phyloP scores from a whole-genome alignment of 1,284 basidiomycete species.

The Melampsora allii-populina region DNA sequence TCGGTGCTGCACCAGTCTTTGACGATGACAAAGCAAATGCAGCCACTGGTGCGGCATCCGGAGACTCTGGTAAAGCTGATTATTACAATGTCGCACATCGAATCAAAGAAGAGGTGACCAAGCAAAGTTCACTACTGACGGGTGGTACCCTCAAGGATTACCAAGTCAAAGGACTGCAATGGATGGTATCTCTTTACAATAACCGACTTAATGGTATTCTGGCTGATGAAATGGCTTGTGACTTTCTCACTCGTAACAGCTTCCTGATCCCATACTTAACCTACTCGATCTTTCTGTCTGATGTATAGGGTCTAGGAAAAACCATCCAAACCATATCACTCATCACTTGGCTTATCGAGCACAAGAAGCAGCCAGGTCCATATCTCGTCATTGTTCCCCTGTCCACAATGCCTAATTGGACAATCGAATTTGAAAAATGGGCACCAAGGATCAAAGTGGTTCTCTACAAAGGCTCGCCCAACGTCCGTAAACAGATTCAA shows the following conservation, averaged over 20 bases:
- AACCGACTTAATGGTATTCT: conserved; percentile 94
- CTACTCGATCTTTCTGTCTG: background rate
- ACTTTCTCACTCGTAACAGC: conserved; percentile 12
- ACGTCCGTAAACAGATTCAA: conserved; percentile 71
- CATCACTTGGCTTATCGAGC: conserved; percentile 91
- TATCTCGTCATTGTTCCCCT: conserved; percentile 97
- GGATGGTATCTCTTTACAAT: conserved; percentile 90
- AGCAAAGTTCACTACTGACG: conserved; percentile 76
- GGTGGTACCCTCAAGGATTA: conserved; percentile 69
- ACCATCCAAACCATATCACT: conserved; percentile 83
- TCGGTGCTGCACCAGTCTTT: conserved; percentile 51
- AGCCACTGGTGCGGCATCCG: conserved; percentile 54
- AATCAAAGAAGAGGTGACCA: conserved; percentile 80
- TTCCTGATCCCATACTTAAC: background rate
- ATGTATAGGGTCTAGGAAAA: conserved; percentile 55
- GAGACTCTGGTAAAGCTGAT: conserved; percentile 73
- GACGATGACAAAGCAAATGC: conserved; percentile 62
- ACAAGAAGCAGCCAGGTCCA: conserved; percentile 84
- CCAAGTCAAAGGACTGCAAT: conserved; percentile 90
- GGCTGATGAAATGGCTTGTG: conserved; percentile 56
- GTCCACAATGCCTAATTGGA: conserved; percentile 98
- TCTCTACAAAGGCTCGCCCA: conserved; percentile 90
- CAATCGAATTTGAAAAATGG: conserved; percentile 95
- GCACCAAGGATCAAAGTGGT: conserved; percentile 80
- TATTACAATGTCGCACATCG: conserved; percentile 96